phyloP scores from a whole-genome alignment of 805 yeast species.

The Ogataea zsoltii region DNA sequence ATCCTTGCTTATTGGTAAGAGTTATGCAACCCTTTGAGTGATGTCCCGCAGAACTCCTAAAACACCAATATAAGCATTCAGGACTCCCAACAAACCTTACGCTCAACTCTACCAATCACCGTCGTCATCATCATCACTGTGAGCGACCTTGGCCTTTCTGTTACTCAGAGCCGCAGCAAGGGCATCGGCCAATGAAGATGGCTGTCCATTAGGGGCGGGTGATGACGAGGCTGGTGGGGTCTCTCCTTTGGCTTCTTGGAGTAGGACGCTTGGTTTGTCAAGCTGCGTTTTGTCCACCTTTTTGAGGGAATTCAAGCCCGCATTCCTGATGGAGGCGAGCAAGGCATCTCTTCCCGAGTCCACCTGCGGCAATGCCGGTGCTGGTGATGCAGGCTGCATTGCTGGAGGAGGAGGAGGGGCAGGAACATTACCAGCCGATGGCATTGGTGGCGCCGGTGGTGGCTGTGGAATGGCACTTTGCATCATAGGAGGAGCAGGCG shows the following conservation, averaged over 20 bases:
- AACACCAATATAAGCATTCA: too few relatives aligned
- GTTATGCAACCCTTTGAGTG: too few relatives aligned
- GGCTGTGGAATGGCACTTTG: conserved; percentile 20
- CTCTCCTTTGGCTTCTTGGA: conserved; percentile 74
- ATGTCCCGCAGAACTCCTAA: too few relatives aligned
- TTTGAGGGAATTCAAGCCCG: conserved; percentile 68
- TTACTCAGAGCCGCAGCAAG: conserved; percentile 81
- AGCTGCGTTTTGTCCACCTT: conserved; percentile 82
- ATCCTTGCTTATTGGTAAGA: too few relatives aligned
- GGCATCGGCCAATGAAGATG: conserved; percentile 79
- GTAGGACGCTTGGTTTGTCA: conserved; percentile 72
- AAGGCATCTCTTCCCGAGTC: conserved; percentile 77
- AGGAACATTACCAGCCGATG: conserved; percentile 25
- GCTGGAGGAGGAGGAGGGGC: conserved; percentile 36
- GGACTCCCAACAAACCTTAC: too few relatives aligned
- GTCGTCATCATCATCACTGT: conserved; percentile 82
- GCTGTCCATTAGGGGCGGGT: conserved; percentile 41
- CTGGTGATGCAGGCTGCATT: conserved; percentile 38
- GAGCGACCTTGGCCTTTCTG: conserved; percentile 79
- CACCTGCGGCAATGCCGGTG: conserved; percentile 41
- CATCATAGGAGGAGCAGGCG: conserved; percentile 33
- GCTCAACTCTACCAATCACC: conserved; percentile 73
- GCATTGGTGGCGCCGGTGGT: conserved; percentile 31
- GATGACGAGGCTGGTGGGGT: conserved; percentile 41
- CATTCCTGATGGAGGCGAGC: conserved; percentile 80